Base-by-base conservation (phyloP, 768 basidiomycete genomes). In the Agrocybe chaxingu region DNA sequence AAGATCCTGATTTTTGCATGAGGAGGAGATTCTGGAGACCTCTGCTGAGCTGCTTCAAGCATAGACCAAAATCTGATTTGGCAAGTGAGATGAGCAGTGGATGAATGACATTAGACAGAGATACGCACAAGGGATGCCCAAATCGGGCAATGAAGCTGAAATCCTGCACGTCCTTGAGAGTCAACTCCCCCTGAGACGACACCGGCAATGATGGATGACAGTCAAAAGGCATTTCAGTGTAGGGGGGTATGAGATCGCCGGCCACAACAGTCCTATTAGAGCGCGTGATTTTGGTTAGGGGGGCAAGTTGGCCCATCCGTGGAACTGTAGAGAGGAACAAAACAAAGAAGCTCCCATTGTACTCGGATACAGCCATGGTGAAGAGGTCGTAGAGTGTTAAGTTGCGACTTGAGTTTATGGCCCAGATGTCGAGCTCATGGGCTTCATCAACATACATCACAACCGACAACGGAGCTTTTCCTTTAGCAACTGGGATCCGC, bases 211-310 rank as follows among this genome's bases (percentile, higher is more conserved):
- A 30, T 30, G 41, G 44, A 45, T 51, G 42, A 29, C 53, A 57
- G 41, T 57, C 56, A 34, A 57, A 57, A 4, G 56, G 56, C 47
- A 51, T 57, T 40, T 54, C 56, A 5, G 57, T 58, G 24, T 52
- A 48, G 4, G 54, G 54, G 1, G 51, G 24, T 24, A 49, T 30
- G 12, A 41, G 24, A 9, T 19, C 1, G 24, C 24, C 24, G 24
- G 24, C 24, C 24, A 24, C 24, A 24, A 24, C 24, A 2, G 24
- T 24, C 24, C 24, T 24, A 24, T 24, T 24, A 24, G 24, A 24
- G 24, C 24, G 24, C 24, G 24, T 24, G 24, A 24, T 24, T 24
- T 24, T 24, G 24, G 24, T 24, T 24, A 24, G 8, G 24, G 42
- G n/a, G 11, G 9, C 18, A 45, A 32, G 11, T 13, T 13, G 34